phyloP scores from a whole-genome alignment of 2,329 filamentous ascomycete genomes.

The Ceratocystis ficicola region DNA sequence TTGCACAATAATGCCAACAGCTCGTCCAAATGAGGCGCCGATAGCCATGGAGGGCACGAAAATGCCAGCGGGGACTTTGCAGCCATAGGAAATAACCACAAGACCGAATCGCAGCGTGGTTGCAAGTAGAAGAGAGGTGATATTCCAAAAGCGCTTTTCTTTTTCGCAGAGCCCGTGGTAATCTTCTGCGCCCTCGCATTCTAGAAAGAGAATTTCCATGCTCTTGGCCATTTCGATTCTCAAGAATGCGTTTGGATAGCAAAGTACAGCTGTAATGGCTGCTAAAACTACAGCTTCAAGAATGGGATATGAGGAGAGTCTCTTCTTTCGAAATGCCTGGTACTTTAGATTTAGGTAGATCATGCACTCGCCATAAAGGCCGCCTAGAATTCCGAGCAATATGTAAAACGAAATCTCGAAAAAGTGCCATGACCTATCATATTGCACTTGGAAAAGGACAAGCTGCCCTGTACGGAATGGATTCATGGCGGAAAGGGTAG shows the following conservation, averaged over 20 bases:
- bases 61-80: conserved; percentile 94
- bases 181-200: conserved; percentile 80
- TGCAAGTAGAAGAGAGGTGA: conserved; percentile 64
- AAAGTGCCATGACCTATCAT: conserved; percentile 94
- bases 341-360: conserved; percentile 94
- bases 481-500: conserved; percentile 88
- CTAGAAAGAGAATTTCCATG: conserved; percentile 94
- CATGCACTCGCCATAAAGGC: conserved; percentile 88
- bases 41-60: conserved; percentile 98
- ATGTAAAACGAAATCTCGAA: conserved; percentile 92
- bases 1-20: conserved; percentile 89
- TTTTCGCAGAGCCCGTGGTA: conserved; percentile 81
- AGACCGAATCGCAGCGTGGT: conserved; percentile 70
- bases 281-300: conserved; percentile 78
- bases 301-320: conserved; percentile 70
- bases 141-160: conserved; percentile 62
- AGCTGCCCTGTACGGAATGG: conserved; percentile 93
- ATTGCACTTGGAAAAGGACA: conserved; percentile 97
- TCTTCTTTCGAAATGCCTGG: conserved; percentile 88
- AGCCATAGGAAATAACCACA: conserved; percentile 92
- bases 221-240: conserved; percentile 98
- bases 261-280: conserved; percentile 74
- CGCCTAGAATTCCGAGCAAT: conserved; percentile 81
- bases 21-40: conserved; percentile 83
- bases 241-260: conserved; percentile 90